Conservation (phyloP, 768 basidiomycete genomes). For the Kwoniella europaea region DNA sequence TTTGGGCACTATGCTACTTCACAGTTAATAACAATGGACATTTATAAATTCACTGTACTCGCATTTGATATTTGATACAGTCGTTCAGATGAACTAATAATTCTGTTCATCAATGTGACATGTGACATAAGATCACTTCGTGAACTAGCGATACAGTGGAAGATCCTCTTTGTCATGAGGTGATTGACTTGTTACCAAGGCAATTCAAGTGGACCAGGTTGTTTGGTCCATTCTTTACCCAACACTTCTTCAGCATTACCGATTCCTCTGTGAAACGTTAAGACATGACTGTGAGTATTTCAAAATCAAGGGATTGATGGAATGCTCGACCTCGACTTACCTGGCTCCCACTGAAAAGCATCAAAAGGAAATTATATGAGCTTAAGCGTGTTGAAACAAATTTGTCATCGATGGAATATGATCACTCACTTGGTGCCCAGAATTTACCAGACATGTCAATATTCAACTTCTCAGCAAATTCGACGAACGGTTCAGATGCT, state of each 20-base stretch:
- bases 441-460: conserved; percentile 60
- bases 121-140: too few species aligned
- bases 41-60: too few species aligned
- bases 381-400: neutral
- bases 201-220: conserved; percentile 58
- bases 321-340: neutral
- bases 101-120: too few species aligned
- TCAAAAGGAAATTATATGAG: neutral
- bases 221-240: conserved; percentile 59
- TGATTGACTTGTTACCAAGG: conserved; percentile 54
- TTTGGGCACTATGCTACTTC: too few species aligned
- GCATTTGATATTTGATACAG: too few species aligned
- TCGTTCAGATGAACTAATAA: too few species aligned
- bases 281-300: neutral
- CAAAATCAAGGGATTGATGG: neutral
- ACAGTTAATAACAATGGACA: too few species aligned
- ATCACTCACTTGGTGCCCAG: conserved; percentile 61
- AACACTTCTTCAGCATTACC: conserved; percentile 61
- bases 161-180: too few species aligned
- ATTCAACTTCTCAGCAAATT: conserved; percentile 59
- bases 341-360: conserved; percentile 7
- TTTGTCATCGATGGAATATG: too few species aligned
- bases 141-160: too few species aligned
- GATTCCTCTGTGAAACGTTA: conserved; percentile 59
- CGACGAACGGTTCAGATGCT: conserved; percentile 59